Percentiles rank a stretch among this genome's conserved stretches.
These are phyloP conservation scores for Acanthamoeba castellanii DNA, from an alignment of 208 protist genomes.

Conservation along the genomic window DNA sequence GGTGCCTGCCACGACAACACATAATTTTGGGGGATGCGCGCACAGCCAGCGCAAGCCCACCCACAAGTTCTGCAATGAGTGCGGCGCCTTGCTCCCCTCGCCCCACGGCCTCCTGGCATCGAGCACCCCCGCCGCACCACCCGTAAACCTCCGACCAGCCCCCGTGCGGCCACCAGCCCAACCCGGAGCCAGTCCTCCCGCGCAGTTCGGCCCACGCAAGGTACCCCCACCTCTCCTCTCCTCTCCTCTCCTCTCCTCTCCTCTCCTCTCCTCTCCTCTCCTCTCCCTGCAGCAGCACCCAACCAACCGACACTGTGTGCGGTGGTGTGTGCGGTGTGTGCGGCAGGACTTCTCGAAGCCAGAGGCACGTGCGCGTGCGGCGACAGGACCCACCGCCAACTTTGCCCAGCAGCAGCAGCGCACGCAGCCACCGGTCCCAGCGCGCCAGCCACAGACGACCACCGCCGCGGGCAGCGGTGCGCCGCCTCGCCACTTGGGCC, in stretches of 20 bases:
- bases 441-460: too few species aligned
- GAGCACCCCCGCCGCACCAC: neutral
- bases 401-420: neutral
- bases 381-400: neutral
- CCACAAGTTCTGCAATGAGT: constrained; percentile 24
- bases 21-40: neutral
- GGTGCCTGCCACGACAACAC: neutral
- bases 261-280: too few species aligned
- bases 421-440: neutral
- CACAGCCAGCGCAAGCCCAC: constrained; percentile 7
- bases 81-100: neutral
- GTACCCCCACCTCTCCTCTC: too few species aligned
- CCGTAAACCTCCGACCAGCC: neutral
- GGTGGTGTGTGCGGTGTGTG: too few species aligned
- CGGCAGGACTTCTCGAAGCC: neutral
- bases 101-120: neutral
- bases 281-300: too few species aligned
- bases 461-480: too few species aligned
- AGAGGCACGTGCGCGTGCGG: neutral
- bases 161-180: too few species aligned
- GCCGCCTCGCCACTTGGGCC: too few species aligned
- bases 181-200: too few species aligned
- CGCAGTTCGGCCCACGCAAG: too few species aligned
- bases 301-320: too few species aligned
- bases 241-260: too few species aligned